phyloP scores from a whole-genome alignment of 345 rosid genomes.

The Syzygium oleosum region DNA sequence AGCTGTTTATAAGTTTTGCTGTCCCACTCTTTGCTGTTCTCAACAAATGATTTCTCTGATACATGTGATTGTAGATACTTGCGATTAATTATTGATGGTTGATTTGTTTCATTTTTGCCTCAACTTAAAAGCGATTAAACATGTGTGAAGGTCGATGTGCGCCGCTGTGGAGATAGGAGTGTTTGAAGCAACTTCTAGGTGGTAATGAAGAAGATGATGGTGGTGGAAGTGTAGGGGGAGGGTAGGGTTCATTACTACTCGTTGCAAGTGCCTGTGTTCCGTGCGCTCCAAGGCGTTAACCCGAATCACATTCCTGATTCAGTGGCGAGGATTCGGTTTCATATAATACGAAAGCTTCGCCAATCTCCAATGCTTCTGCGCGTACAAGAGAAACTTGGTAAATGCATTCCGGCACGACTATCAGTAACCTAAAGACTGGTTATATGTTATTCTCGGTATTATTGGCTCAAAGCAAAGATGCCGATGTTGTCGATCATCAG shows the following conservation, averaged over 20 bases:
- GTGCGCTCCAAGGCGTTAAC: not conserved
- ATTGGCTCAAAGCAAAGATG: not conserved
- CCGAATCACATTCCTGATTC: not conserved
- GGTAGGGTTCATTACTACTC: not conserved
- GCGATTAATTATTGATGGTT: not conserved
- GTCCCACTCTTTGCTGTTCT: not conserved
- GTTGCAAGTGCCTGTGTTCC: not conserved
- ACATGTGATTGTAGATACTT: not conserved
- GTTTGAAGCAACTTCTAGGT: not conserved
- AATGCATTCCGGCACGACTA: not conserved
- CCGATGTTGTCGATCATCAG: not conserved
- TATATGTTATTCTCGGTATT: not conserved
- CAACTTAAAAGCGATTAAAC: not conserved
- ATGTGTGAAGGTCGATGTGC: not conserved
- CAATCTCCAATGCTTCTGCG: not conserved
- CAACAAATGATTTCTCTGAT: not conserved
- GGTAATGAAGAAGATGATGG: not conserved
- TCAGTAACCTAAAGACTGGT: not conserved
- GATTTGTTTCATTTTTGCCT: not conserved
- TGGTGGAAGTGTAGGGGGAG: not conserved
- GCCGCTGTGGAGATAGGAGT: not conserved
- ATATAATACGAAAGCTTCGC: not conserved
- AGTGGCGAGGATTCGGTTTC: not conserved
- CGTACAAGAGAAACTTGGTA: not conserved
- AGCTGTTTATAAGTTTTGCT: not conserved